These are phyloP conservation scores for Aspergillus fischeri DNA, from an alignment of 2,329 filamentous ascomycete species.

Conservation along the genomic window DNA sequence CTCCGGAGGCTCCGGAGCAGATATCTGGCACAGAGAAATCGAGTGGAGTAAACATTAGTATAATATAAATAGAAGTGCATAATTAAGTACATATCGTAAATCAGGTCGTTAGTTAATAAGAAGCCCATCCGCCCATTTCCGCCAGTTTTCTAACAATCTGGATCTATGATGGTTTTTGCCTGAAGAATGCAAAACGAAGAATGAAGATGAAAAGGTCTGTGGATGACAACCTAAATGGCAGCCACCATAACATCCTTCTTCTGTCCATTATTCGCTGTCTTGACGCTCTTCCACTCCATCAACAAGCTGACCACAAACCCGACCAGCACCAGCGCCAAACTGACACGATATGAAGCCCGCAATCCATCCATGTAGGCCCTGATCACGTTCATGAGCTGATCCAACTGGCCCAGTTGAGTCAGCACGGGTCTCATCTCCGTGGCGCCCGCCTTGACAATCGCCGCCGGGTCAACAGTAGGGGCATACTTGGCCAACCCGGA, in stretches of 20 bases:
- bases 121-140: background rate
- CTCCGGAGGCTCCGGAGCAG: background rate
- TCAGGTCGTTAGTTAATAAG: background rate
- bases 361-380: conserved; percentile 19
- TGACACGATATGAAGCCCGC: conserved; percentile 17
- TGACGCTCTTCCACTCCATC: conserved; percentile 25
- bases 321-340: conserved; percentile 15
- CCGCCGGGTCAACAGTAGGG: conserved; percentile 4
- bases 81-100: background rate
- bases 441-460: conserved; percentile 15
- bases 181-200: background rate
- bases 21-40: background rate
- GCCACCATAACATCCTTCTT: background rate
- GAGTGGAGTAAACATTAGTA: background rate
- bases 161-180: background rate
- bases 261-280: background rate
- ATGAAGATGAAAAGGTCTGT: background rate
- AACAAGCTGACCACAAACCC: conserved; percentile 17
- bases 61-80: too few relatives aligned
- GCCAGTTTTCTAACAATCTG: background rate
- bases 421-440: conserved; percentile 17
- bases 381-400: conserved; percentile 16
- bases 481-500: conserved; percentile 15
- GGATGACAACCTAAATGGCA: background rate
- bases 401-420: conserved; percentile 1